Evolutionary conservation across 1,139 yeast genomes (phyloP).

Genomic region (Protomyces inouyei): DNA sequence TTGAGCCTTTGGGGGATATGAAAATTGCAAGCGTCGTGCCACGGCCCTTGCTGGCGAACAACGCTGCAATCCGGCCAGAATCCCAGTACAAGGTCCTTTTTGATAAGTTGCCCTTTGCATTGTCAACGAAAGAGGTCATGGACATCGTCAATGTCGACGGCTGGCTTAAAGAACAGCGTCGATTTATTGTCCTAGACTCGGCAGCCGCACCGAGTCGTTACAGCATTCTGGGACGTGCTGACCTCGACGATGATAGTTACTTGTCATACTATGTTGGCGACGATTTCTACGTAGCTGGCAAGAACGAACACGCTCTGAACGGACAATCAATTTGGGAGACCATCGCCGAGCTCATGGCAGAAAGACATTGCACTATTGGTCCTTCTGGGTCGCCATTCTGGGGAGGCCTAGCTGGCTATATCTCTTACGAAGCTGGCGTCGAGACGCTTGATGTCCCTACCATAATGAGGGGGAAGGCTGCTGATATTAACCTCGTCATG

Average conservation of each 20-base stretch:
- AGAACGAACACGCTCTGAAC: background rate
- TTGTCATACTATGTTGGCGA: constrained; percentile 7
- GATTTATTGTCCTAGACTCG: constrained; percentile 60
- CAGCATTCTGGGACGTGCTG: constrained; percentile 3
- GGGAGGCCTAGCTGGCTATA: constrained; percentile 82
- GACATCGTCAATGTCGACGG: background rate
- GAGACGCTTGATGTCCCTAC: constrained; percentile 19
- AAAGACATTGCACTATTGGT: constrained; percentile 28
- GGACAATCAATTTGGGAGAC: constrained; percentile 46
- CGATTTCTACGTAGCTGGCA: constrained; percentile 32
- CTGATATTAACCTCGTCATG: constrained; percentile 66
- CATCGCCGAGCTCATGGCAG: constrained; percentile 50
- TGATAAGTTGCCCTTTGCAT: background rate
- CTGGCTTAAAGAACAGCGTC: background rate
- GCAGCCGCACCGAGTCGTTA: constrained; percentile 74
- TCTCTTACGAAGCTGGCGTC: constrained; percentile 62
- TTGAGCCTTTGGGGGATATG: background rate
- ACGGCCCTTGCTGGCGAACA: background rate
- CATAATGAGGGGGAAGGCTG: background rate
- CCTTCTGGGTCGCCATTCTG: constrained; percentile 57
- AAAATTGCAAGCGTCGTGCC: background rate
- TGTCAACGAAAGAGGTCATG: constrained; percentile 8
- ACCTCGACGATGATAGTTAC: background rate
- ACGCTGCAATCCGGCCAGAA: background rate
- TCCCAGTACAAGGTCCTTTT: background rate